A percentile compares a stretch with the other conserved stretches of the same genome.
Evolutionary conservation across 202 grass and related monocot genomes (phyloP).

Genomic region (Digitaria exilis): DNA sequence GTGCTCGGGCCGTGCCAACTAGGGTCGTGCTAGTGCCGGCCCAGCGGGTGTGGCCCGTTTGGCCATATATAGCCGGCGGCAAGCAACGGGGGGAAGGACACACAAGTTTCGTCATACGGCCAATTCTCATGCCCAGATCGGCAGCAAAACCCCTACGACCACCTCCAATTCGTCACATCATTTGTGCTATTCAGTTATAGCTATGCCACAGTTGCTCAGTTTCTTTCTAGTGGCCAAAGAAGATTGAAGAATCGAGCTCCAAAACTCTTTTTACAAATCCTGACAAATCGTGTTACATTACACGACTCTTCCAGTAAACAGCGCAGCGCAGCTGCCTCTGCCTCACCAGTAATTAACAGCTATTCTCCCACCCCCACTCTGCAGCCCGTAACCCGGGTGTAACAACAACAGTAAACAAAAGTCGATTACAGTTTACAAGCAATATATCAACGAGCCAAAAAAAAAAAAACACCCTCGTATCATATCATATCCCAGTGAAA

Average conservation of each 20-base stretch:
- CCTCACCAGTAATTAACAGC: constrained; percentile 24
- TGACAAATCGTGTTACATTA: not conserved
- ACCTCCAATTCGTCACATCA: not conserved
- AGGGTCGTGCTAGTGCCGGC: no score
- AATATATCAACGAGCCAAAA: constrained; percentile 10
- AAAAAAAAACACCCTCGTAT: no score
- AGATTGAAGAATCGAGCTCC: not conserved
- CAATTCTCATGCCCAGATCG: not conserved
- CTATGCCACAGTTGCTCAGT: no score
- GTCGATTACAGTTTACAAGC: constrained; percentile 47
- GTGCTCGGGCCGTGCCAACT: no score
- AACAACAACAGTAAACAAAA: constrained; percentile 32
- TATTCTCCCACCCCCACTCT: constrained; percentile 26
- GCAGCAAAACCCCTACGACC: no score
- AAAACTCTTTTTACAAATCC: not conserved
- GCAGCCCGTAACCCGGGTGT: constrained; percentile 27
- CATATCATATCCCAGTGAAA: constrained; percentile 1
- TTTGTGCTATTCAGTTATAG: not conserved
- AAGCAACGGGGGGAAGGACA: no score
- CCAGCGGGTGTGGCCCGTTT: no score
- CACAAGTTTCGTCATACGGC: no score
- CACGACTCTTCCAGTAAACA: constrained; percentile 8
- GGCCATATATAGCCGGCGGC: no score
- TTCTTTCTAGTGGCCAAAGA: not conserved
- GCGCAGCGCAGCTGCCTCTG: not conserved